Evolutionary conservation across 148 eudicot genomes (phyloP), one percentile per base, ranked within the genome.

Genomic region (Rhododendron molle): DNA sequence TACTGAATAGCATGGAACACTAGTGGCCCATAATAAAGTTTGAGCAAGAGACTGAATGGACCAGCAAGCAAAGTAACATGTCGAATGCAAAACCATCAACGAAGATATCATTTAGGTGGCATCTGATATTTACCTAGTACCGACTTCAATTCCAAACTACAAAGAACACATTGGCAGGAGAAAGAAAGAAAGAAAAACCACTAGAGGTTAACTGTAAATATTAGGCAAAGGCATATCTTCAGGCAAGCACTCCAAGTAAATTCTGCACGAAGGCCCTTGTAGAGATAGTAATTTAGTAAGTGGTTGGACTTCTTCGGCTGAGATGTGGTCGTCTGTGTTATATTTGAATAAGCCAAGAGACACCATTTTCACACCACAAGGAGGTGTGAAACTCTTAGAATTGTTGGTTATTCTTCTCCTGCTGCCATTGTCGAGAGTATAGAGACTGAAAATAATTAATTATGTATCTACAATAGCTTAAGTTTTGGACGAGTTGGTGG

Each of bases 1-100:
- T 44, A 46, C 60, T 44, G 85, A 83, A 83, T 28, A 83, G 60
- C 28, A 28, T 83, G 40, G 46, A 83, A 83, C 71, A 69, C 4
- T 15, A 13, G 67, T 32, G 9, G 38, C 18, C 38, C 4, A 12
- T 1, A 44, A 67, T 2, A 44, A 69, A 69, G 69, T 10, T 28
- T 83, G 38, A 78, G 43, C 77, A 65, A 82, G 58, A 28, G 56
- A 69, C 1, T 67, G 40, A 69, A 67, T 44, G 8, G 62, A 23
- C 16, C 18, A n/a, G 77, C 3, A 2, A 62, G 12, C 54, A 46
- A 62, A 38, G 58, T 69, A 46, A 67, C 71, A 40, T 26, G 56
- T 28, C n/a, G 38, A 76, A 54, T 54, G 85, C 74, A 30, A 30
- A 80, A 8, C 69, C 74, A 87, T 26, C 60, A 5, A 46, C 43